Conservation (phyloP, 2,329 filamentous ascomycete species). For the Proliferodiscus dingleyae region DNA sequence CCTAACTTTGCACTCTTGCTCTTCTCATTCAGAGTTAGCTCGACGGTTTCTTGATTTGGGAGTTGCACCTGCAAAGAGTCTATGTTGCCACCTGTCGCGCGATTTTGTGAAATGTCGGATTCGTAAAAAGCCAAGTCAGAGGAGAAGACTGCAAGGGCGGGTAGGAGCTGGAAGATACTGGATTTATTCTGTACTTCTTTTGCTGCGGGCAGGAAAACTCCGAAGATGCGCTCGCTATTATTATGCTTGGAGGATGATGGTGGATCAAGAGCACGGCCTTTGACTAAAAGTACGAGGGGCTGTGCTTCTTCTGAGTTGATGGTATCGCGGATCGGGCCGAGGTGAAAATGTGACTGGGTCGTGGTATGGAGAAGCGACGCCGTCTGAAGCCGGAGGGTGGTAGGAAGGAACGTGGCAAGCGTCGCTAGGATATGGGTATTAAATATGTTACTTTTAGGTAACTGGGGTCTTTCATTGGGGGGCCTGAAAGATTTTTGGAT, state of each 20-base stretch:
- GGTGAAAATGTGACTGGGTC: background rate
- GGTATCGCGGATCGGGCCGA: background rate
- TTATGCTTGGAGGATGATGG: background rate
- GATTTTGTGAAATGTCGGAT: too few relatives aligned
- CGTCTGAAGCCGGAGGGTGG: background rate
- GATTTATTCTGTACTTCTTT: too few relatives aligned
- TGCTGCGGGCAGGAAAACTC: background rate
- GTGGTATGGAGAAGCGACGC: background rate
- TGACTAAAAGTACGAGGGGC: background rate
- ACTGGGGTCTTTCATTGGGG: background rate
- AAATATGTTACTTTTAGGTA: background rate
- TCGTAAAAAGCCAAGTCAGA: too few relatives aligned
- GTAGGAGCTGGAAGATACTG: too few relatives aligned
- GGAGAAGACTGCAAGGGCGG: too few relatives aligned
- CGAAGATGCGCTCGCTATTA: background rate
- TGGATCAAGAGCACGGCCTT: background rate
- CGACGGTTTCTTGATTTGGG: too few relatives aligned
- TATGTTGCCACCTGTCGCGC: too few relatives aligned
- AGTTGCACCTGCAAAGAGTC: too few relatives aligned
- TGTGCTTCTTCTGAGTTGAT: background rate
- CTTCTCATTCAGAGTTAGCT: too few relatives aligned
- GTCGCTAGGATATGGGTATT: background rate
- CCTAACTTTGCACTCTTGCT: too few relatives aligned
- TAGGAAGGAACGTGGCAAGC: background rate
- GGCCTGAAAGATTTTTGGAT: background rate